These are phyloP conservation scores for Alternaria brassicae DNA, from an alignment of 2,329 filamentous ascomycete genomes.

Conservation along the genomic window DNA sequence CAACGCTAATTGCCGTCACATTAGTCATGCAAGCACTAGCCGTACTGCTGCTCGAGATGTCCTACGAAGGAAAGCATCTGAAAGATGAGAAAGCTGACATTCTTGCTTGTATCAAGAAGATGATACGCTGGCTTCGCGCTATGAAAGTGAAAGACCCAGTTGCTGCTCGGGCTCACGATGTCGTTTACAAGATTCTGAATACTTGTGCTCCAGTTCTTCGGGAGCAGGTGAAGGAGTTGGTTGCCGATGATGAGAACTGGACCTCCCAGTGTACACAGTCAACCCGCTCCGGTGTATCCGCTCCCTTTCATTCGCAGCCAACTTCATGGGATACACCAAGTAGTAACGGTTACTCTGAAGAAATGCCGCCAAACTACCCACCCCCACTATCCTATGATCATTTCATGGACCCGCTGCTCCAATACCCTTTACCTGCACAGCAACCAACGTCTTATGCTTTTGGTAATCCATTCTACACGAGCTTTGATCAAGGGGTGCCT, in stretches of 20 bases:
- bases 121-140: slow-evolving; percentile 42
- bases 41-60: slow-evolving; percentile 49
- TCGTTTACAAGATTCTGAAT: slow-evolving; percentile 26
- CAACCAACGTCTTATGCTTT: slow-evolving; percentile 11
- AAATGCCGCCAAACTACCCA: not conserved
- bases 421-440: not conserved
- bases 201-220: slow-evolving; percentile 22
- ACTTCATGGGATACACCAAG: not conserved
- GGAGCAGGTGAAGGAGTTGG: slow-evolving; percentile 21
- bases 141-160: slow-evolving; percentile 41
- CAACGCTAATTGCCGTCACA: not conserved
- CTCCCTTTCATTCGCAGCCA: not conserved
- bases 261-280: not conserved
- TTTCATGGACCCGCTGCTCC: not conserved
- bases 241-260: slow-evolving; percentile 2
- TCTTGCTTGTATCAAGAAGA: slow-evolving; percentile 41
- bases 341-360: not conserved
- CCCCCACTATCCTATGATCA: not conserved
- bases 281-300: not conserved
- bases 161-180: slow-evolving; percentile 40
- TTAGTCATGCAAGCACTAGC: slow-evolving; percentile 49
- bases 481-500: slow-evolving; percentile 27
- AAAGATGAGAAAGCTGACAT: slow-evolving; percentile 34
- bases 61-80: slow-evolving; percentile 38
- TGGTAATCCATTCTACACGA: slow-evolving; percentile 33